phyloP scores from a whole-genome alignment of 2,329 filamentous ascomycete species.

The Lasiodiplodia sp. region DNA sequence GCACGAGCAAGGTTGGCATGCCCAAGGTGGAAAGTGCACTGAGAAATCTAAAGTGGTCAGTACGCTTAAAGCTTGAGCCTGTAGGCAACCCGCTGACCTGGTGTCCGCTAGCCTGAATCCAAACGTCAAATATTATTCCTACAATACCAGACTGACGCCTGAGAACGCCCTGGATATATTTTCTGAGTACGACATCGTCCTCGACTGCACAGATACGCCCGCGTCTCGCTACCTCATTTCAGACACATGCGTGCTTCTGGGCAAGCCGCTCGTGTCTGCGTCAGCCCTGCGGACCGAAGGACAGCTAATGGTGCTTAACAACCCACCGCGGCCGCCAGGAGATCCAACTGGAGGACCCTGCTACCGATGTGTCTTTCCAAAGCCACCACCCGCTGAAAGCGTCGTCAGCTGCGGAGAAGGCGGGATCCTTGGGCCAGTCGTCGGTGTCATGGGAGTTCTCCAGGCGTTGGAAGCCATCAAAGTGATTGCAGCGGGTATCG shows the following conservation, averaged over 20 bases:
- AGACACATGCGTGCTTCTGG: conserved; percentile 81
- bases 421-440: conserved; percentile 89
- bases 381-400: conserved; percentile 81
- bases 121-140: conserved; percentile 67
- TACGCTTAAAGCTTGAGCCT: conserved; percentile 29
- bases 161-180: conserved; percentile 73
- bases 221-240: conserved; percentile 91
- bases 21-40: conserved; percentile 79
- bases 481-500: conserved; percentile 63
- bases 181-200: conserved; percentile 76
- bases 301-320: conserved; percentile 87
- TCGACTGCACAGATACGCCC: conserved; percentile 96
- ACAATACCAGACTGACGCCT: conserved; percentile 71
- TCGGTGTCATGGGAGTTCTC: conserved; percentile 90
- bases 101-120: conserved; percentile 71
- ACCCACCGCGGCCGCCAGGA: conserved; percentile 70
- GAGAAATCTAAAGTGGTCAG: conserved; percentile 53
- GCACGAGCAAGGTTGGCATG: conserved; percentile 72
- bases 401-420: conserved; percentile 91
- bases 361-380: conserved; percentile 92
- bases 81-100: neutral
- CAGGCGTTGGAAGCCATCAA: conserved; percentile 92
- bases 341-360: conserved; percentile 74
- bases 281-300: conserved; percentile 89
- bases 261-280: conserved; percentile 84